These are phyloP conservation scores for Camellia oleifera DNA, from an alignment of 179 eudicot genomes.

Conservation along the genomic window DNA sequence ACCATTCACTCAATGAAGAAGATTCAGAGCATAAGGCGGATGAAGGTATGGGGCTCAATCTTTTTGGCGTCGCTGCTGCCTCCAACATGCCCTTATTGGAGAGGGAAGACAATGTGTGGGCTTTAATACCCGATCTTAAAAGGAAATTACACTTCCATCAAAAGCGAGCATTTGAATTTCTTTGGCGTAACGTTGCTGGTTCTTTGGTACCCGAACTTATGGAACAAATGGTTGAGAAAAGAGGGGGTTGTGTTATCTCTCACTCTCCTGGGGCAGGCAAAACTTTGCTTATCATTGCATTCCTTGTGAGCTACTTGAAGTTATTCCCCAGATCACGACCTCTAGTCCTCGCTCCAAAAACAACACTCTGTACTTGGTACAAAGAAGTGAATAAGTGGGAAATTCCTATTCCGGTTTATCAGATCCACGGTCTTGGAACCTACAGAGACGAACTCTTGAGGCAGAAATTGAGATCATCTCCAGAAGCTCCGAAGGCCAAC, in stretches of 20 bases:
- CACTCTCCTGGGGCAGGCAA: slow-evolving; percentile 99
- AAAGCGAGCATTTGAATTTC: slow-evolving; percentile 83
- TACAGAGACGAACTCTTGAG: slow-evolving; percentile 70
- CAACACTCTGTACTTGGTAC: slow-evolving; percentile 95
- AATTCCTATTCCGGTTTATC: slow-evolving; percentile 92
- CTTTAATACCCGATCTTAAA: slow-evolving; percentile 68
- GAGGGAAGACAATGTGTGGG: slow-evolving; percentile 74
- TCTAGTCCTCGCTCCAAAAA: slow-evolving; percentile 96
- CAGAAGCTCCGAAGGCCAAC: slow-evolving; percentile 62
- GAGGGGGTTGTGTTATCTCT: slow-evolving; percentile 96
- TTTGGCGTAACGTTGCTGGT: slow-evolving; percentile 93
- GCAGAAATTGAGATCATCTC: slow-evolving; percentile 42
- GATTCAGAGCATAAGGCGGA: slow-evolving; percentile 47
- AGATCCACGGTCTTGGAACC: slow-evolving; percentile 84
- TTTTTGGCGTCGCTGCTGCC: slow-evolving; percentile 49
- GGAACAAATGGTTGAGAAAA: slow-evolving; percentile 54
- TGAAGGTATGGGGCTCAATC: slow-evolving; percentile 41
- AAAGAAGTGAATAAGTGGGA: slow-evolving; percentile 95
- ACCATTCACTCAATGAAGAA: slow-evolving; percentile 44
- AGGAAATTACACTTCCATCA: slow-evolving; percentile 79
- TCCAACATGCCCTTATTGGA: slow-evolving; percentile 41
- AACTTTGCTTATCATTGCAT: slow-evolving; percentile 86
- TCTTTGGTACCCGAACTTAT: slow-evolving; percentile 69
- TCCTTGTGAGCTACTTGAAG: slow-evolving; percentile 89
- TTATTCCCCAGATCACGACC: slow-evolving; percentile 92